Evolutionary conservation across 2,329 filamentous ascomycete genomes (phyloP).

Genomic region (Neofusicoccum ribis): DNA sequence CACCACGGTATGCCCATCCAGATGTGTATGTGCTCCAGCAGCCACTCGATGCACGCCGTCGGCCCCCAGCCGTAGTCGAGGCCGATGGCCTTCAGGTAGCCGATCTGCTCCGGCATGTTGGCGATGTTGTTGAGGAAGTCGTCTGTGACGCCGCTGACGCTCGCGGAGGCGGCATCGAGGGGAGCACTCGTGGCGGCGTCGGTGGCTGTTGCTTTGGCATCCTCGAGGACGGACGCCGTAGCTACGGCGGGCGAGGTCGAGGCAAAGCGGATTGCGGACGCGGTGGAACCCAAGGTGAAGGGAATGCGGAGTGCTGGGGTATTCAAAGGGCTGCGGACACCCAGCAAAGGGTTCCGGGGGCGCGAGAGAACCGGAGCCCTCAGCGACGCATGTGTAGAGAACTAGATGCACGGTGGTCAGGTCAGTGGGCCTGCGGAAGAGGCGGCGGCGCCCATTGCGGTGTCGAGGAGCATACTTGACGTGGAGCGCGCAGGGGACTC

Average conservation of each 20-base stretch:
- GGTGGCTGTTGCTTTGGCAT: constrained; percentile 17
- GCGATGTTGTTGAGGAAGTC: constrained; percentile 41
- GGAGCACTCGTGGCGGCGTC: constrained; percentile 1
- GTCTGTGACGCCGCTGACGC: constrained; percentile 1
- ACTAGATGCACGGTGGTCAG: not conserved
- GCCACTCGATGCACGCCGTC: constrained; percentile 70
- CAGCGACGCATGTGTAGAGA: constrained; percentile 13
- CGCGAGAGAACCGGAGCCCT: not conserved
- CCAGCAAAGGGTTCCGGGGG: constrained; percentile 5
- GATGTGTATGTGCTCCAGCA: constrained; percentile 81
- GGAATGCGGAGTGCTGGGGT: not conserved
- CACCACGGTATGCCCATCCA: constrained; percentile 79
- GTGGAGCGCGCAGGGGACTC: constrained; percentile 1
- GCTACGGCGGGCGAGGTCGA: constrained; percentile 20
- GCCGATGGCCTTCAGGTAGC: constrained; percentile 79
- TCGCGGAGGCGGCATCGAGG: constrained; percentile 7
- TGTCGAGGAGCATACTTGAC: constrained; percentile 13
- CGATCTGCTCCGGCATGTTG: constrained; percentile 71
- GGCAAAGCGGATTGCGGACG: constrained; percentile 13
- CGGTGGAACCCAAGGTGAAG: not conserved
- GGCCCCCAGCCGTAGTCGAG: constrained; percentile 86
- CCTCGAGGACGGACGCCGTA: constrained; percentile 20
- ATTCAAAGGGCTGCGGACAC: not conserved
- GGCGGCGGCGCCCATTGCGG: not conserved
- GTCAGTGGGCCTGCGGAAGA: not conserved